Conservation (phyloP, 257 asterid genomes). For the Gentiana macrophylla region DNA sequence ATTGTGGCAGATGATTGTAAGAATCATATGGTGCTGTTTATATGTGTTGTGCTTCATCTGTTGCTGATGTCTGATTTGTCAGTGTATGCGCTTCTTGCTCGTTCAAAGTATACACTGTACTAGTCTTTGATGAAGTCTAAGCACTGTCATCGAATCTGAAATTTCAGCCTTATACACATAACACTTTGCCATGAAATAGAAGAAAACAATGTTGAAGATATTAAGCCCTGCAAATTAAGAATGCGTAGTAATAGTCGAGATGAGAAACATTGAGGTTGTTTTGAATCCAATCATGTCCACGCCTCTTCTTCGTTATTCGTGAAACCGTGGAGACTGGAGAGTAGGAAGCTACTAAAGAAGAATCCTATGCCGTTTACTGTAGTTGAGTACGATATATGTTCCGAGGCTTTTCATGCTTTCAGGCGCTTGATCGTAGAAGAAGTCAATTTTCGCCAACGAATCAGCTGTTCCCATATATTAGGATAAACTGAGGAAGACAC, state of each 20-base stretch:
- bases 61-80: background rate
- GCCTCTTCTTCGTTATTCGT: slow-evolving; percentile 32
- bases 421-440: slow-evolving; percentile 24
- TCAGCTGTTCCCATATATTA: slow-evolving; percentile 15
- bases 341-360: slow-evolving; percentile 54
- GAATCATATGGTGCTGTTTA: too few species aligned
- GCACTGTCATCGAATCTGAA: slow-evolving; percentile 53
- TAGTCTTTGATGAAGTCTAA: slow-evolving; percentile 30
- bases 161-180: slow-evolving; percentile 79
- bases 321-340: slow-evolving; percentile 58
- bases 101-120: slow-evolving; percentile 7
- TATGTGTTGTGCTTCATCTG: too few species aligned
- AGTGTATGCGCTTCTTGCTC: slow-evolving; percentile 4
- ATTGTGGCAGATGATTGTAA: too few species aligned
- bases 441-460: slow-evolving; percentile 13
- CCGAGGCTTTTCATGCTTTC: slow-evolving; percentile 28
- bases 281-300: slow-evolving; percentile 41
- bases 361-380: slow-evolving; percentile 57
- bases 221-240: slow-evolving; percentile 38
- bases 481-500: slow-evolving; percentile 20
- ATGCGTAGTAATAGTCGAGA: slow-evolving; percentile 59
- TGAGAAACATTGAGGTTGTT: slow-evolving; percentile 70
- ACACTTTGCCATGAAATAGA: slow-evolving; percentile 33
- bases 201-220: slow-evolving; percentile 40
- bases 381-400: slow-evolving; percentile 52